phyloP scores from a whole-genome alignment of 2,329 filamentous ascomycete genomes.

The Colletotrichum scovillei region DNA sequence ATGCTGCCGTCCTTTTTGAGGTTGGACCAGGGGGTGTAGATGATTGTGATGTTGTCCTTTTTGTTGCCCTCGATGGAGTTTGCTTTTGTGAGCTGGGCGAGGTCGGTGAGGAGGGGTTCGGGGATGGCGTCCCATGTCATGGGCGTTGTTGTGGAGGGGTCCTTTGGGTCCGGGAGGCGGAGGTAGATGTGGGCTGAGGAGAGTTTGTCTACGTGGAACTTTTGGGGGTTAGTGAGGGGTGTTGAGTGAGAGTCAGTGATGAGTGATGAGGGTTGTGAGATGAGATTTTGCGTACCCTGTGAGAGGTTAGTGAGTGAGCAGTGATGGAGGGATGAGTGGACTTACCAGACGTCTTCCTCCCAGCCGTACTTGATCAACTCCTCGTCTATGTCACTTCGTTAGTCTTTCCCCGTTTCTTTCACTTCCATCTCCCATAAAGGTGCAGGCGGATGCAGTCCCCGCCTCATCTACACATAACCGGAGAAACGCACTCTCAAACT shows the following conservation, averaged over 20 bases:
- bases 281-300: constrained; percentile 43
- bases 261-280: constrained; percentile 14
- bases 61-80: constrained; percentile 99
- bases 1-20: constrained; percentile 95
- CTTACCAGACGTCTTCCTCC: constrained; percentile 94
- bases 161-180: constrained; percentile 79
- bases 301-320: constrained; percentile 4
- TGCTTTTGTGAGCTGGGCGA: constrained; percentile 97
- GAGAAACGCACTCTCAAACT: constrained; percentile 86
- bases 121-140: constrained; percentile 82
- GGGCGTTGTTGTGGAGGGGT: constrained; percentile 38
- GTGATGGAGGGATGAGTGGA: constrained; percentile 26
- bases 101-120: constrained; percentile 80
- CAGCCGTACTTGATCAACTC: constrained; percentile 94
- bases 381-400: constrained; percentile 74
- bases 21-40: constrained; percentile 98
- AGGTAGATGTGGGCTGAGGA: constrained; percentile 98
- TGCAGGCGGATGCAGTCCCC: not conserved
- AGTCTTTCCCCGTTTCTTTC: not conserved
- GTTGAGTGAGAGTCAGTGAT: not conserved
- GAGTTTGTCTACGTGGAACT: constrained; percentile 98
- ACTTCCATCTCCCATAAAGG: not conserved
- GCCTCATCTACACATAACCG: constrained; percentile 25
- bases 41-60: constrained; percentile 95
- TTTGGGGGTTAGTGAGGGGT: not conserved